Evolutionary conservation across 2,329 filamentous ascomycete genomes (phyloP).

Genomic region (Knoxdaviesia capensis): DNA sequence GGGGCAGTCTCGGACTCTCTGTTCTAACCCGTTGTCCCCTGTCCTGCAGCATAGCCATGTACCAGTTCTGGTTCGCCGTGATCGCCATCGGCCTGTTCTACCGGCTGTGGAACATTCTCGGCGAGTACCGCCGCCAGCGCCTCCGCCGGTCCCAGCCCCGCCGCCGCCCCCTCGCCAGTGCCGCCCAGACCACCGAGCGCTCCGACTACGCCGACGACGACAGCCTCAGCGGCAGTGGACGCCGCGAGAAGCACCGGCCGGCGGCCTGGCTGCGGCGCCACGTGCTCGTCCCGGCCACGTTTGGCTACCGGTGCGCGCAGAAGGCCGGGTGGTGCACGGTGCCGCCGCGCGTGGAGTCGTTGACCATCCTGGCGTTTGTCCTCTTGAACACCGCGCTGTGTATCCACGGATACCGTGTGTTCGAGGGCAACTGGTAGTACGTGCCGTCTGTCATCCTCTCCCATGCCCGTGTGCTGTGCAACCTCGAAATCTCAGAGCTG

Average conservation of each 20-base stretch:
- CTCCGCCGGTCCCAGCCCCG: neutral
- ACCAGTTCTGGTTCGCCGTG: conserved; percentile 19
- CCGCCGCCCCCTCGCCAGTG: neutral
- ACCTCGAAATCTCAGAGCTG: neutral
- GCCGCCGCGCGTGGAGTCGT: conserved; percentile 20
- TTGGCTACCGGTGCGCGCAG: conserved; percentile 21
- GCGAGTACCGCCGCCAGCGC: neutral
- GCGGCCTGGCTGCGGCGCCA: conserved; percentile 13
- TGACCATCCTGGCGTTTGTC: conserved; percentile 18
- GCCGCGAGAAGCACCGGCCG: neutral
- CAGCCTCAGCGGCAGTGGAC: neutral
- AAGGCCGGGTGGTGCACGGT: conserved; percentile 23
- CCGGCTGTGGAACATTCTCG: conserved; percentile 8
- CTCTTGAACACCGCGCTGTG: conserved; percentile 17
- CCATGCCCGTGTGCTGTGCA: too few relatives aligned
- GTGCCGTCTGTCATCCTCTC: conserved; percentile 1
- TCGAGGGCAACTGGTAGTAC: conserved; percentile 19
- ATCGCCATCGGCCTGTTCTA: conserved; percentile 15
- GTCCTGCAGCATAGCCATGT: neutral
- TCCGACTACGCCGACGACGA: conserved; percentile 1
- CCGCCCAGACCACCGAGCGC: neutral
- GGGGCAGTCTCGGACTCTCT: neutral
- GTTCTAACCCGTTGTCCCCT: neutral
- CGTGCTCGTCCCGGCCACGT: conserved; percentile 19
- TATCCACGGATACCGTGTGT: conserved; percentile 16